These are phyloP conservation scores for Boletales sp. DNA, from an alignment of 768 basidiomycete species.

Conservation along the genomic window DNA sequence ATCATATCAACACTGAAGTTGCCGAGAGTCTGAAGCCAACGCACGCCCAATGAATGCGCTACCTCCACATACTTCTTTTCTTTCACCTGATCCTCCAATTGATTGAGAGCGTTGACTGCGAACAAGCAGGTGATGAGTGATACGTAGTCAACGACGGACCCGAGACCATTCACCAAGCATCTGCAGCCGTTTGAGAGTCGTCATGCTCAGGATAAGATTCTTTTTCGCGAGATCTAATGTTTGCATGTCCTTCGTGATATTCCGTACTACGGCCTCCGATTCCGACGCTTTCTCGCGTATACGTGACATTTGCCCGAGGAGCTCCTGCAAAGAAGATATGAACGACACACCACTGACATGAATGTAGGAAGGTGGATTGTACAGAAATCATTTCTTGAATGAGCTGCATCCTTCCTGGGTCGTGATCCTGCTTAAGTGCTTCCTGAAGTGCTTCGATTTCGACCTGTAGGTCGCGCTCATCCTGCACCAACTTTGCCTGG, in stretches of 20 bases:
- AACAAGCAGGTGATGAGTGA: background rate
- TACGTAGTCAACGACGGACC: background rate
- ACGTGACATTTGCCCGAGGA: conserved; percentile 91
- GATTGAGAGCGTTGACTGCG: conserved; percentile 76
- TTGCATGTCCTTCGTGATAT: conserved; percentile 97
- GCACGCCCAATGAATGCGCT: conserved; percentile 73
- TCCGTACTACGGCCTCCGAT: conserved; percentile 91
- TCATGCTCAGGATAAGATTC: conserved; percentile 89
- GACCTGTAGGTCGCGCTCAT: conserved; percentile 63
- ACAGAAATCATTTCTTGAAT: conserved; percentile 98
- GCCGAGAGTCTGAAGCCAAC: conserved; percentile 30
- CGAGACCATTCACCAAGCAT: conserved; percentile 76
- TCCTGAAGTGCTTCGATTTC: conserved; percentile 69
- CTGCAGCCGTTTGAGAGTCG: conserved; percentile 82
- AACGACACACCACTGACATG: background rate
- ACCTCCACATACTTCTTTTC: conserved; percentile 82
- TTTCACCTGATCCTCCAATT: conserved; percentile 73
- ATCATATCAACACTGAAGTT: background rate
- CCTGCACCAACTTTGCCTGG: conserved; percentile 62
- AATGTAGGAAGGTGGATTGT: conserved; percentile 18
- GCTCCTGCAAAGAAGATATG: conserved; percentile 53
- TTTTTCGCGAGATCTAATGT: conserved; percentile 90
- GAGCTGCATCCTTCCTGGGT: conserved; percentile 82
- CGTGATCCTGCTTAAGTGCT: conserved; percentile 73
- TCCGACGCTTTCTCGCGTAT: conserved; percentile 97